A percentile compares a stretch with the other conserved stretches of the same genome.
Conservation (phyloP, 192 early-diverging fungal species). For the Rhizophagus sp. region DNA sequence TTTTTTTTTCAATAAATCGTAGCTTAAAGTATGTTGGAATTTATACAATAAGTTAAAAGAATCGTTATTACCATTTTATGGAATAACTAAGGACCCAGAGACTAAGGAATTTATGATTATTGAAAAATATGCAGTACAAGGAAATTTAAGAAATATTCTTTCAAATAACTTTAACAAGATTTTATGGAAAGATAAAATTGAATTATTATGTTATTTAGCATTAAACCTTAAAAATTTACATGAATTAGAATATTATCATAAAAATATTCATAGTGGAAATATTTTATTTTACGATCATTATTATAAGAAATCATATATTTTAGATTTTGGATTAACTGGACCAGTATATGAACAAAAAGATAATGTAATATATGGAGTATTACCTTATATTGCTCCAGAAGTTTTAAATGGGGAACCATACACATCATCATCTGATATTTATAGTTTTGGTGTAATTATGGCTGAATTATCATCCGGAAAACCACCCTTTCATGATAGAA, state of each 20-base stretch:
- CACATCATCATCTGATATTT: conserved; percentile 39
- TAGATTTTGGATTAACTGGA: conserved; percentile 39
- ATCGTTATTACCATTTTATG: background rate
- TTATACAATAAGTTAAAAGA: background rate
- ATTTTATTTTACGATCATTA: background rate
- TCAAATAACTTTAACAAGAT: conserved; percentile 34
- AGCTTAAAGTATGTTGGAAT: too few relatives aligned
- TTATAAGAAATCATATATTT: conserved; percentile 20
- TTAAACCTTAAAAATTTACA: conserved; percentile 32
- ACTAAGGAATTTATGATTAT: conserved; percentile 42
- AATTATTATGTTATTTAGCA: conserved; percentile 33
- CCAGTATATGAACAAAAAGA: conserved; percentile 32
- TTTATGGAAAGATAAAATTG: conserved; percentile 36
- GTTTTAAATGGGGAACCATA: conserved; percentile 33
- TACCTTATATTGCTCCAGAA: conserved; percentile 43
- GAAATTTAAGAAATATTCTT: conserved; percentile 41
- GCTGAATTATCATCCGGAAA: conserved; percentile 39
- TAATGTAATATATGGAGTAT: conserved; percentile 34
- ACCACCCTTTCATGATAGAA: conserved; percentile 32
- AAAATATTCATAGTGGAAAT: conserved; percentile 31
- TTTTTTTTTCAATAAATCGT: too few relatives aligned
- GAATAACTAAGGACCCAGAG: background rate
- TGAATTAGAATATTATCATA: conserved; percentile 37
- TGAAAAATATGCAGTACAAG: conserved; percentile 34
- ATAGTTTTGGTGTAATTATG: conserved; percentile 45